These are phyloP conservation scores for Penicillium sp. DNA, from an alignment of 2,329 filamentous ascomycete genomes.

Conservation along the genomic window DNA sequence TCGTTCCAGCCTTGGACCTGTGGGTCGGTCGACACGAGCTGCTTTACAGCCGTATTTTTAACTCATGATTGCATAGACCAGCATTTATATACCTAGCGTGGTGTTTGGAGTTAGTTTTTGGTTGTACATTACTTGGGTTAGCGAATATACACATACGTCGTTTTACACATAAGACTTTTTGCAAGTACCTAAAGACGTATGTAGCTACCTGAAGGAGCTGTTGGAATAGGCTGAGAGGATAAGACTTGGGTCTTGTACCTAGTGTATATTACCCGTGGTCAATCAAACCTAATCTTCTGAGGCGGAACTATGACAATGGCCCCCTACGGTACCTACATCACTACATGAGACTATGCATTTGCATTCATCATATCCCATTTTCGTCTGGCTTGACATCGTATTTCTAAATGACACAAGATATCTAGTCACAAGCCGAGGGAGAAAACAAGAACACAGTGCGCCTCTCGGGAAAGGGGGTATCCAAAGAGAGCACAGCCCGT, in stretches of 20 bases:
- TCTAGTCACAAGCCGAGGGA: slow-evolving; percentile 18
- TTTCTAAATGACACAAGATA: slow-evolving; percentile 35
- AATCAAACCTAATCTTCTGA: too few relatives aligned
- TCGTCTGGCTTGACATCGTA: slow-evolving; percentile 28
- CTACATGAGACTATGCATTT: slow-evolving; percentile 25
- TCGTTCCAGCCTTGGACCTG: slow-evolving; percentile 63
- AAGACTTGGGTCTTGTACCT: too few relatives aligned
- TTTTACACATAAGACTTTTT: background rate
- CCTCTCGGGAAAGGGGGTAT: slow-evolving; percentile 30
- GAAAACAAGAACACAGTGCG: slow-evolving; percentile 15
- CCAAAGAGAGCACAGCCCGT: slow-evolving; percentile 24
- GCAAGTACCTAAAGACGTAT: slow-evolving; percentile 34
- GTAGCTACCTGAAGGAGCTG: too few relatives aligned
- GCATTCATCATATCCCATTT: slow-evolving; percentile 27
- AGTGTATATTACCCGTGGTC: too few relatives aligned
- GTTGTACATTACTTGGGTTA: background rate
- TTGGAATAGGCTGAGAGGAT: too few relatives aligned
- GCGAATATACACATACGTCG: background rate
- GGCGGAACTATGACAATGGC: too few relatives aligned
- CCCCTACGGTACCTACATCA: background rate
- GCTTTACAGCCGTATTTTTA: slow-evolving; percentile 68
- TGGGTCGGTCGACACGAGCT: slow-evolving; percentile 67
- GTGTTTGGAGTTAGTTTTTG: background rate
- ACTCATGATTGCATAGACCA: slow-evolving; percentile 49
- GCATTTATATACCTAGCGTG: slow-evolving; percentile 2